These are phyloP conservation scores for Alectoria sarmentosa DNA, from an alignment of 495 filamentous ascomycete genomes.

Conservation along the genomic window DNA sequence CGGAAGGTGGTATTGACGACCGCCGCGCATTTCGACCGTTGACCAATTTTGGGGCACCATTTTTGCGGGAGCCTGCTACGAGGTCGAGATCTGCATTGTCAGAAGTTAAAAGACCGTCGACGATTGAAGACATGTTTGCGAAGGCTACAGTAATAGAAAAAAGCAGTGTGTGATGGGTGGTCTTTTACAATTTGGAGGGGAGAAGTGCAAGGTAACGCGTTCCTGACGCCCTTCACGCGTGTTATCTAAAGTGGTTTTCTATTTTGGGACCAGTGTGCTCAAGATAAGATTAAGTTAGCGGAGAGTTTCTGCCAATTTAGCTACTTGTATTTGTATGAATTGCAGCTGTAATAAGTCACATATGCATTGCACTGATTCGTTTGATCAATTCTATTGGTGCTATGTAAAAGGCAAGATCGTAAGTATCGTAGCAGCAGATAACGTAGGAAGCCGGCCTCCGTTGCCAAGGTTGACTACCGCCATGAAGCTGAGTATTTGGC, in stretches of 20 bases:
- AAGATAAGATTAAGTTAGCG: background rate
- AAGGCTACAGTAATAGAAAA: background rate
- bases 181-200: background rate
- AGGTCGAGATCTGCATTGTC: slow-evolving; percentile 40
- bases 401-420: background rate
- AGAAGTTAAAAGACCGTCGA: slow-evolving; percentile 46
- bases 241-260: slow-evolving; percentile 1
- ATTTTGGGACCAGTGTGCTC: background rate
- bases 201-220: background rate
- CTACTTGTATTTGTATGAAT: too few species aligned
- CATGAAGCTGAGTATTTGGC: slow-evolving; percentile 8
- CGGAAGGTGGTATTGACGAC: slow-evolving; percentile 36
- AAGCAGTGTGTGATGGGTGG: background rate
- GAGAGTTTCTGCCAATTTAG: too few species aligned
- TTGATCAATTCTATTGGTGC: background rate
- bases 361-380: background rate
- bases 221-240: slow-evolving; percentile 2
- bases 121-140: slow-evolving; percentile 44
- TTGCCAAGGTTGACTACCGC: slow-evolving; percentile 2
- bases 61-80: slow-evolving; percentile 24
- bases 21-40: slow-evolving; percentile 35
- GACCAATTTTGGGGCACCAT: slow-evolving; percentile 17
- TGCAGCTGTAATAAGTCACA: background rate
- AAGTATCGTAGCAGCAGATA: background rate
- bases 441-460: background rate